Evolutionary conservation across 768 basidiomycete genomes (phyloP), one percentile per base, ranked within the genome.

Genomic region (Pisolithus albus): DNA sequence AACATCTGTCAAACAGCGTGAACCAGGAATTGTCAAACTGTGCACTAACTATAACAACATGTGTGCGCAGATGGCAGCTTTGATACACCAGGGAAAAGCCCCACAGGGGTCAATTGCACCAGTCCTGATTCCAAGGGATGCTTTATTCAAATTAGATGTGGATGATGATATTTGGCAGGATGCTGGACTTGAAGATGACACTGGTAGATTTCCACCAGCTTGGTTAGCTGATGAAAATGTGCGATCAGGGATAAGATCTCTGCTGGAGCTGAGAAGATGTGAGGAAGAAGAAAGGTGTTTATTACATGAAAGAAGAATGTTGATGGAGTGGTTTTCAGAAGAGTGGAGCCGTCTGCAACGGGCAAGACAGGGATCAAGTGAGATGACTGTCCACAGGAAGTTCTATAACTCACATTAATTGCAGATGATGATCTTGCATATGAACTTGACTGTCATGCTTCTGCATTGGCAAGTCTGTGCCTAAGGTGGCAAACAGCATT

Each of bases 141-240:
- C 56, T 1, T 42, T 73, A 3, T 73, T 64, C 40, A 49, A 51
- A 1, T 56, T 73, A 0, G 69, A 72, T 58, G 66, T 73, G 24
- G 69, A 71, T 59, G 67, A 70, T 53, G 54, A 57, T 16, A 69
- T 72, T 16, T 73, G 71, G 68, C 61, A 69, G 46, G 64, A 70
- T 48, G 18, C 60, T 41, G 67, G 67, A 1, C 55, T 72, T 18
- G 57, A 54, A 37, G 61, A 67, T 21, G 56, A 64, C 39, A 5
- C 19, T 10, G 50, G 43, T 23, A 47, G 38, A 1, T 34, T 3
- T 2, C 52, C 50, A 2, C 61, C 63, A 30, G 45, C 18, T 7
- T 62, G 61, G 62, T 41, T 62, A 4, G 34, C 39, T 4, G 52
- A 64, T 53, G 58, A 64, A 18, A 46, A 44, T 3, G 52, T 64